phyloP scores from a whole-genome alignment of 106 monocot species.

The Acanthochlamys bracteata region DNA sequence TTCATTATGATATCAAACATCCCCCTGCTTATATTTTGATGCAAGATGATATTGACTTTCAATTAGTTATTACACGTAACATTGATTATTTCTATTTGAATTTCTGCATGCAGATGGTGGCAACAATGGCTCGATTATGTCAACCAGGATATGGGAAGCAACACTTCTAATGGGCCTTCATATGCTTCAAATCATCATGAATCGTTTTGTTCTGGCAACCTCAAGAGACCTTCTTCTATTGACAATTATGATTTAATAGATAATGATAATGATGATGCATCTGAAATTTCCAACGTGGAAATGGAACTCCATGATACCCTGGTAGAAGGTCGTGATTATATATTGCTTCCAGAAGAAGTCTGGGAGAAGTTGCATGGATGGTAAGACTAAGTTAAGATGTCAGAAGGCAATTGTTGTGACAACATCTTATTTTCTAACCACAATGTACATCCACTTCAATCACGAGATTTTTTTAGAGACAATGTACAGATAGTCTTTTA shows the following conservation, averaged over 20 bases:
- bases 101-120: slow-evolving; percentile 71
- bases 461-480: too few relatives aligned
- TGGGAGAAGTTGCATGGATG: slow-evolving; percentile 87
- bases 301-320: slow-evolving; percentile 90
- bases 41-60: too few relatives aligned
- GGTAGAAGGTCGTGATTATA: slow-evolving; percentile 92
- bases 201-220: slow-evolving; percentile 25
- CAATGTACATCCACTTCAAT: too few relatives aligned
- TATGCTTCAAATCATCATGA: slow-evolving; percentile 52
- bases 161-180: slow-evolving; percentile 31
- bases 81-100: not conserved
- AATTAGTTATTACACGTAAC: too few relatives aligned
- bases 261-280: slow-evolving; percentile 63
- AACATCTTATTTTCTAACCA: not conserved
- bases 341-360: slow-evolving; percentile 91
- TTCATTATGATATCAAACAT: too few relatives aligned
- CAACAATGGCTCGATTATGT: slow-evolving; percentile 96
- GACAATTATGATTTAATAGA: slow-evolving; percentile 87
- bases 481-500: too few relatives aligned
- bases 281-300: slow-evolving; percentile 73
- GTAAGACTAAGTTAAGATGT: slow-evolving; percentile 25
- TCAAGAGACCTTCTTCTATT: slow-evolving; percentile 58
- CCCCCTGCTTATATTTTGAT: too few relatives aligned
- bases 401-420: not conserved
- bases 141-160: slow-evolving; percentile 48